phyloP scores from a whole-genome alignment of 2,329 filamentous ascomycete species.

The Pseudodiploospora longispora region DNA sequence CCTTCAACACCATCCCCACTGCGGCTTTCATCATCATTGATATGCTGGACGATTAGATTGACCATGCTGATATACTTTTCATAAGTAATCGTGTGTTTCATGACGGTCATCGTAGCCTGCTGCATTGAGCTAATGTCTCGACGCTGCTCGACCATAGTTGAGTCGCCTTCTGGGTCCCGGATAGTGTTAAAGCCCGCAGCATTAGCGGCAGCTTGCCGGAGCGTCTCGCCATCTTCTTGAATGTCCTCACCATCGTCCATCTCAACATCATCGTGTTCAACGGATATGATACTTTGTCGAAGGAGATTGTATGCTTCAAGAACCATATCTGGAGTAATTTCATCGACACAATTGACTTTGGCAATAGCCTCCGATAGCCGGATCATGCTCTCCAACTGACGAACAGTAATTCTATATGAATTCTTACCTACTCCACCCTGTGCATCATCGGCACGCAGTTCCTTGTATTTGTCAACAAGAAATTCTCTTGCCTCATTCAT shows the following conservation, averaged over 20 bases:
- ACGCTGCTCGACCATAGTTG: constrained; percentile 28
- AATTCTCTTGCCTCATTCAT: constrained; percentile 76
- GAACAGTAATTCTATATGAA: constrained; percentile 93
- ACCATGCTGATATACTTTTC: constrained; percentile 92
- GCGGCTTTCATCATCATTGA: constrained; percentile 72
- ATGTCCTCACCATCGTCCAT: constrained; percentile 67
- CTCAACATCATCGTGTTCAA: constrained; percentile 96
- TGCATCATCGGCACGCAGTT: constrained; percentile 84
- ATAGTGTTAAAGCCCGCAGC: constrained; percentile 38
- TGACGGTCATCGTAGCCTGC: constrained; percentile 29
- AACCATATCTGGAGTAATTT: constrained; percentile 78
- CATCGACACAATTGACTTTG: constrained; percentile 92
- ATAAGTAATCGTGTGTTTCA: constrained; percentile 84
- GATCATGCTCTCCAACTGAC: constrained; percentile 93
- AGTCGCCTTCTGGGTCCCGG: constrained; percentile 39
- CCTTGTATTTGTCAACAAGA: constrained; percentile 90
- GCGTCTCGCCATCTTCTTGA: constrained; percentile 37
- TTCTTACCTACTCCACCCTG: constrained; percentile 91
- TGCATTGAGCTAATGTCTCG: constrained; percentile 15
- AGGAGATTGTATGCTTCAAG: constrained; percentile 87
- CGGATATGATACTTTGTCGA: constrained; percentile 90
- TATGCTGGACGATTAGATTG: constrained; percentile 72
- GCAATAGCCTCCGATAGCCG: constrained; percentile 95
- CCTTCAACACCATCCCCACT: constrained; percentile 78
- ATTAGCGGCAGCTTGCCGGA: constrained; percentile 31